Evolutionary conservation across 306 rosid genomes (phyloP).

Genomic region (Benincasa hispida): DNA sequence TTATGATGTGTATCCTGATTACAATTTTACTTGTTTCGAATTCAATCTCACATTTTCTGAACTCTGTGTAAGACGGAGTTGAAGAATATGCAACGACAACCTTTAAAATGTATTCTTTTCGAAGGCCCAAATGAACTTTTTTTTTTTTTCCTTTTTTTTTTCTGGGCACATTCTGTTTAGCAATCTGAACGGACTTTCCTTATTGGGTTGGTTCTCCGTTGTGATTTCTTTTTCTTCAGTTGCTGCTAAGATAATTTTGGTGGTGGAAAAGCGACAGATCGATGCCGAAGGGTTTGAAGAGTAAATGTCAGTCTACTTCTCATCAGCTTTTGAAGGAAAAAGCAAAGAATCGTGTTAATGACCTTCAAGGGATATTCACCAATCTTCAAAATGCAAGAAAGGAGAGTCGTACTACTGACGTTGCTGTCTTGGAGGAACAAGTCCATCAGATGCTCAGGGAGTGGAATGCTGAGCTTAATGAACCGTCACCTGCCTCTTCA

Average conservation of each 20-base stretch:
- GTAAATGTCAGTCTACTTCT: constrained; percentile 74
- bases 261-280: not conserved
- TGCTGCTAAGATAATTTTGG: not conserved
- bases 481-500: constrained; percentile 92
- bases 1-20: not conserved
- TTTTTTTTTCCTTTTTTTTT: not conserved
- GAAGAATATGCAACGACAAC: not conserved
- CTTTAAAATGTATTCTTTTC: not conserved
- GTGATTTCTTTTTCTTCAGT: not conserved
- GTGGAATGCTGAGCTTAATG: constrained; percentile 92
- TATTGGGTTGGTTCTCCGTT: not conserved
- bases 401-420: constrained; percentile 75
- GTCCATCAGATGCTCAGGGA: constrained; percentile 97
- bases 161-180: not conserved
- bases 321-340: constrained; percentile 87
- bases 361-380: constrained; percentile 66
- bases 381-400: constrained; percentile 88
- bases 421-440: constrained; percentile 84
- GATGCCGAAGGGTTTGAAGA: constrained; percentile 80
- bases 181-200: not conserved
- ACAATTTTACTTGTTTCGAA: not conserved
- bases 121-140: not conserved
- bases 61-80: not conserved
- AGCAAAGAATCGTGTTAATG: constrained; percentile 91
- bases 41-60: not conserved